phyloP scores from a whole-genome alignment of 2,329 filamentous ascomycete genomes.

The Colletotrichum sp. region DNA sequence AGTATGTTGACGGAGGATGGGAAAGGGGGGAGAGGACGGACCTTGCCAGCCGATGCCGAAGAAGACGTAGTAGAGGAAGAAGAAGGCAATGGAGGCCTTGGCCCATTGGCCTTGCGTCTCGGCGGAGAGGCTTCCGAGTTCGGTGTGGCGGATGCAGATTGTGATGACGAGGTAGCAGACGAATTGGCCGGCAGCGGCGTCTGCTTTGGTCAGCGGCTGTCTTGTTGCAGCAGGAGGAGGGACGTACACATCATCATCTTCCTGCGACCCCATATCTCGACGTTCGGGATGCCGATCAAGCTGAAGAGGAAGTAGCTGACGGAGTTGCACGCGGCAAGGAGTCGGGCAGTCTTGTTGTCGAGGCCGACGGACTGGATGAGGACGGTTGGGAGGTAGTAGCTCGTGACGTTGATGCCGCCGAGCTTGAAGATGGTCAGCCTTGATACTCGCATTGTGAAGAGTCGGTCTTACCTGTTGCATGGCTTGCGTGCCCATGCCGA shows the following conservation, averaged over 20 bases:
- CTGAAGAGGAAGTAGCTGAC: constrained; percentile 33
- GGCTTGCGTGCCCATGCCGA: constrained; percentile 50
- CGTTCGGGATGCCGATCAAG: constrained; percentile 28
- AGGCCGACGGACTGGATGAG: constrained; percentile 58
- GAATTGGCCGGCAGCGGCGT: constrained; percentile 53
- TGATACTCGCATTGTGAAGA: not conserved
- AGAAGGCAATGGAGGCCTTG: constrained; percentile 25
- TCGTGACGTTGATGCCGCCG: constrained; percentile 32
- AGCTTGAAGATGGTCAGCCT: constrained; percentile 3
- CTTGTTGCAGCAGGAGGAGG: rapidly evolving
- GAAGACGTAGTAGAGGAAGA: constrained; percentile 26
- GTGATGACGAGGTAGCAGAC: constrained; percentile 58
- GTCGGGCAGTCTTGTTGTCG: constrained; percentile 49
- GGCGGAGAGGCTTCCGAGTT: constrained; percentile 23
- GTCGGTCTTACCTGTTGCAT: constrained; percentile 21
- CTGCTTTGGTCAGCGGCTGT: constrained; percentile 1
- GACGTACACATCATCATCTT: constrained; percentile 59
- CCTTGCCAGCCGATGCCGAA: constrained; percentile 23
- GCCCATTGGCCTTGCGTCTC: constrained; percentile 12
- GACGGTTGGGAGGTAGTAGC: constrained; percentile 46
- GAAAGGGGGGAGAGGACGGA: rapidly evolving
- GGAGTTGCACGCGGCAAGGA: constrained; percentile 55
- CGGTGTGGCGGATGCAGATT: constrained; percentile 48
- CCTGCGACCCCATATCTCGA: constrained; percentile 51
- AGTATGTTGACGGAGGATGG: not conserved